Evolutionary conservation across 2,329 filamentous ascomycete genomes (phyloP).

Genomic region (Hortaea sp.): DNA sequence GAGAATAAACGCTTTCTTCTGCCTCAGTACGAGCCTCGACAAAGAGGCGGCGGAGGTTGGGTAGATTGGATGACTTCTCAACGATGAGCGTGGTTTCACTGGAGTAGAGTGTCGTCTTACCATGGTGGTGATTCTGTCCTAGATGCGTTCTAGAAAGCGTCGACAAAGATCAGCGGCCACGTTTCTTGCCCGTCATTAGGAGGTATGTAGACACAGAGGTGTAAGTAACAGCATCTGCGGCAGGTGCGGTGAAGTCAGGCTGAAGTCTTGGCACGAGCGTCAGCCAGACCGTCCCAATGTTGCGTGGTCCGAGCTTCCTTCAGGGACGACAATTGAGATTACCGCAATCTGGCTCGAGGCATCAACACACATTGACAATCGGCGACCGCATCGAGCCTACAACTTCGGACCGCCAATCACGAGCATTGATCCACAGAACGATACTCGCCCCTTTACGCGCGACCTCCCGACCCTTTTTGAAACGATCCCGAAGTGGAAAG

Average conservation of each 20-base stretch:
- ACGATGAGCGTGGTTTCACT: neutral
- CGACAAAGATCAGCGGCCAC: no score
- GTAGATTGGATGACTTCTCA: slow-evolving; percentile 59
- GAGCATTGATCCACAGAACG: neutral
- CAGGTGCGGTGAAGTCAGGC: no score
- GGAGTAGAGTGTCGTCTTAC: neutral
- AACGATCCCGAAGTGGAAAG: neutral
- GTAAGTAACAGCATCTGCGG: no score
- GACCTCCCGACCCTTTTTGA: neutral
- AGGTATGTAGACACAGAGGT: no score
- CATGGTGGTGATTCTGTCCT: no score
- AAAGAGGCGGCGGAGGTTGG: slow-evolving; percentile 91
- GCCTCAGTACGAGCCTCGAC: slow-evolving; percentile 87
- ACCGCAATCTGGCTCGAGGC: neutral
- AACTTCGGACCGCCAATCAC: neutral
- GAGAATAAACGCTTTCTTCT: slow-evolving; percentile 88
- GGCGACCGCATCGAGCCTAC: neutral
- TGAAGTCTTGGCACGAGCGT: no score
- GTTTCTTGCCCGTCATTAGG: no score
- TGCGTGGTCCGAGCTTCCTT: neutral
- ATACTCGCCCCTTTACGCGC: neutral
- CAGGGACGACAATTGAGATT: neutral
- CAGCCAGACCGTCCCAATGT: no score
- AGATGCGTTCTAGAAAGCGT: no score
- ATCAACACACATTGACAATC: neutral